Conservation (phyloP, 805 yeast genomes). For the Candida insectorum region DNA sequence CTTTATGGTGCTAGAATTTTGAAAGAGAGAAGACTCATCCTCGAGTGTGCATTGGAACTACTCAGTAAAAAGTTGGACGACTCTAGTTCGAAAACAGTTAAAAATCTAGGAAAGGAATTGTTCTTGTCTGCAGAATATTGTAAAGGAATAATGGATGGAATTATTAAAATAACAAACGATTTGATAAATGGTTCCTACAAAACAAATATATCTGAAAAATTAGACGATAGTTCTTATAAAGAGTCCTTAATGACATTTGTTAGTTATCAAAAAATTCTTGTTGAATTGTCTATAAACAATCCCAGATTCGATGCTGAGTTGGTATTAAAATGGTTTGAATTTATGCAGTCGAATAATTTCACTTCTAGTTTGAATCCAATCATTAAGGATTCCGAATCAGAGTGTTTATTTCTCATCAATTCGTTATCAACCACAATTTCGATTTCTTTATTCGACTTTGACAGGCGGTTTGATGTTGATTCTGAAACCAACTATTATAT, state of each 20-base stretch:
- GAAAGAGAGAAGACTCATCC: constrained; percentile 49
- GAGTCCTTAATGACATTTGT: constrained; percentile 32
- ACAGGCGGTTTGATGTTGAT: constrained; percentile 38
- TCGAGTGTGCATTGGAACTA: constrained; percentile 44
- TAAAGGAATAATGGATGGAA: constrained; percentile 15
- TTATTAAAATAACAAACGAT: constrained; percentile 6
- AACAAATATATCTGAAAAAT: constrained; percentile 7
- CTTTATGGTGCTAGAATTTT: constrained; percentile 40
- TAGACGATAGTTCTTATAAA: constrained; percentile 20
- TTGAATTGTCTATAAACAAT: constrained; percentile 40
- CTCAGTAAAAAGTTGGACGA: constrained; percentile 39
- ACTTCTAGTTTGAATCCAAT: constrained; percentile 21
- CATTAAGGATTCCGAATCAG: constrained; percentile 18
- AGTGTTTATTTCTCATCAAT: constrained; percentile 34
- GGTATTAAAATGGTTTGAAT: constrained; percentile 52
- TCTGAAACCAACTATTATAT: constrained; percentile 21
- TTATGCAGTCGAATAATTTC: constrained; percentile 38
- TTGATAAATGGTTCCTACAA: constrained; percentile 1
- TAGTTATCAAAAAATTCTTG: constrained; percentile 34
- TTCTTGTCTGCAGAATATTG: constrained; percentile 30
- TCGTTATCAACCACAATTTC: constrained; percentile 48
- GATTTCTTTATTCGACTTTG: constrained; percentile 54
- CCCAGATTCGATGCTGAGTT: constrained; percentile 26
- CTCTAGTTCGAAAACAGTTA: constrained; percentile 25
- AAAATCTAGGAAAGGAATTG: constrained; percentile 38